phyloP scores from a whole-genome alignment of 768 basidiomycete species.

The Lentinula boryana region DNA sequence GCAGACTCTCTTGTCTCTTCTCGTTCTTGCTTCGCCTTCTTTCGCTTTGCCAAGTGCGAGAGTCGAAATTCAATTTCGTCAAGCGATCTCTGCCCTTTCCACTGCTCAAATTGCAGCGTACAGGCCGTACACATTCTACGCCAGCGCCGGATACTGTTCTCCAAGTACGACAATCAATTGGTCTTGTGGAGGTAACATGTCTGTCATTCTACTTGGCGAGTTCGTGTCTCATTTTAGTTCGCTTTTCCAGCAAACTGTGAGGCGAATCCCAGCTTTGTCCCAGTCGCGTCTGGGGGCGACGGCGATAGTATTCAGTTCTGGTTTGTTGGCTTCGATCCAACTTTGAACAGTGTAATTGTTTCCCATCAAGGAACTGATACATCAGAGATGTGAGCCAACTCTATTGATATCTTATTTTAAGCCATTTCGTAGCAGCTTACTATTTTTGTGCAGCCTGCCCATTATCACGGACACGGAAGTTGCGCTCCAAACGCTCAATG shows the following conservation, averaged over 20 bases:
- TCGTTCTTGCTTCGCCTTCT: not conserved
- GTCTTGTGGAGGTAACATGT: conserved; percentile 33
- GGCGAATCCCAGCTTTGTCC: conserved; percentile 40
- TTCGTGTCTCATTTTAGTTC: not conserved
- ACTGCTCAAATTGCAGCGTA: conserved; percentile 21
- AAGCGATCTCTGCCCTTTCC: not conserved
- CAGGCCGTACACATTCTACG: conserved; percentile 28
- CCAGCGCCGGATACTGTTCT: conserved; percentile 32
- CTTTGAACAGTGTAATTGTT: conserved; percentile 5
- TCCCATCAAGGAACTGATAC: conserved; percentile 21
- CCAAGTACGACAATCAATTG: conserved; percentile 28
- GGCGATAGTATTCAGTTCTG: conserved; percentile 37
- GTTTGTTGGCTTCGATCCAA: conserved; percentile 36
- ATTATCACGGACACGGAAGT: conserved; percentile 32
- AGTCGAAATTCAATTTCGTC: not conserved
- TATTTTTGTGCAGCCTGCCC: conserved; percentile 21
- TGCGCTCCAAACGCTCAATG: conserved; percentile 23
- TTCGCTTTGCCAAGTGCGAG: not conserved
- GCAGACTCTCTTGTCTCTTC: not conserved
- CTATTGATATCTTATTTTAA: not conserved
- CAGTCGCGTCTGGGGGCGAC: conserved; percentile 45
- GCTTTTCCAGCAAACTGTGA: conserved; percentile 32
- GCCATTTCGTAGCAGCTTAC: not conserved
- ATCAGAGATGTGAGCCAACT: conserved; percentile 15
- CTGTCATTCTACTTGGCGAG: not conserved